Conservation (phyloP, 2,329 filamentous ascomycete genomes). For the Exophiala spinifera region DNA sequence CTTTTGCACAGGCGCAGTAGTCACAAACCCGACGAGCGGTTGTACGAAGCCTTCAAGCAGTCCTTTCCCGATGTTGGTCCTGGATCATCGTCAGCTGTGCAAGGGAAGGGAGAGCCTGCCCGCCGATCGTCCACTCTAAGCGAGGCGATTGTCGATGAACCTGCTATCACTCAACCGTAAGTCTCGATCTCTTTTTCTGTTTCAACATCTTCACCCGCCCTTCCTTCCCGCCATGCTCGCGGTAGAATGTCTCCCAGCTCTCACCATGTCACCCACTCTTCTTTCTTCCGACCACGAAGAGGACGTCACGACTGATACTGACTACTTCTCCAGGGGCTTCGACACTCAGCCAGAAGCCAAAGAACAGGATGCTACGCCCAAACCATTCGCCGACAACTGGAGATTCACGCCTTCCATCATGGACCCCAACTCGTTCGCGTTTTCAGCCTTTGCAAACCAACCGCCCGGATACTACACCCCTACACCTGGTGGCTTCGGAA, state of each 20-base stretch:
- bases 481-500: constrained; percentile 75
- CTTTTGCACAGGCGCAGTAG: constrained; percentile 61
- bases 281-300: constrained; percentile 11
- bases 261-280: constrained; percentile 18
- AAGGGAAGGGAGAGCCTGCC: constrained; percentile 41
- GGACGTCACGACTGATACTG: constrained; percentile 11
- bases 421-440: constrained; percentile 79
- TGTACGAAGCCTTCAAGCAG: constrained; percentile 79
- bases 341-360: constrained; percentile 55
- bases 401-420: constrained; percentile 84
- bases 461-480: constrained; percentile 83
- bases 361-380: constrained; percentile 79
- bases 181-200: constrained; percentile 16
- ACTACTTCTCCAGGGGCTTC: constrained; percentile 39
- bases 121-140: constrained; percentile 32
- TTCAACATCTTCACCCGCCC: constrained; percentile 12
- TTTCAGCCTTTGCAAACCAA: constrained; percentile 74
- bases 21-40: constrained; percentile 80
- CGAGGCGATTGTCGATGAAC: constrained; percentile 29
- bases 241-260: constrained; percentile 3
- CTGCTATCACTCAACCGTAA: constrained; percentile 27
- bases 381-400: constrained; percentile 76
- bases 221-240: constrained; percentile 5
- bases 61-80: constrained; percentile 72
- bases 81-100: constrained; percentile 44